Percentiles rank a stretch among this genome's conserved stretches.
Conservation (phyloP, 2,329 filamentous ascomycete species). For the Aspergillus sp. region DNA sequence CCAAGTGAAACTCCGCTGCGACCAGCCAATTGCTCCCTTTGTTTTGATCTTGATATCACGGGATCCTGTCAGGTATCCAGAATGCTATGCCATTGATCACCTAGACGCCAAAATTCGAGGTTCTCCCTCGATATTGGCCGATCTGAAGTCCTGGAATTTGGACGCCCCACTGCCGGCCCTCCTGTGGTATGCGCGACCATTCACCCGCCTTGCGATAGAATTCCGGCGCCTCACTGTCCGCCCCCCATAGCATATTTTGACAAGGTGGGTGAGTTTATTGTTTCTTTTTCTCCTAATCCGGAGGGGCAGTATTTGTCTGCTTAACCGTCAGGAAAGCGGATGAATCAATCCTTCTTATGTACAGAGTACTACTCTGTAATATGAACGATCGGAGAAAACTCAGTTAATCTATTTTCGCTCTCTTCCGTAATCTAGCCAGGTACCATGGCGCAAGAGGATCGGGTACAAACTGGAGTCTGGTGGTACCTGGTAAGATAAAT, state of each 20-base stretch:
- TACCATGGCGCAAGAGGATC: too few species aligned
- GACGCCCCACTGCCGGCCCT: not conserved
- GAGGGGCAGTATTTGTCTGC: not conserved
- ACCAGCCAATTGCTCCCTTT: not conserved
- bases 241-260: not conserved
- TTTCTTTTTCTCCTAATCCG: not conserved
- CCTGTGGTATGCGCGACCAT: not conserved
- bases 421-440: too few species aligned
- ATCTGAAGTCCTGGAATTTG: conserved; percentile 28
- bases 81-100: conserved; percentile 6
- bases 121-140: conserved; percentile 9
- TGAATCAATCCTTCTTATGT: too few species aligned
- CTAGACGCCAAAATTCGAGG: not conserved
- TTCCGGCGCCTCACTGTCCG: not conserved
- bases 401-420: too few species aligned
- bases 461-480: too few species aligned
- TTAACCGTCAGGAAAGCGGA: not conserved
- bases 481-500: too few species aligned
- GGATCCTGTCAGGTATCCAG: not conserved
- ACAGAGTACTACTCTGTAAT: too few species aligned
- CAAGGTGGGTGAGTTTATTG: not conserved
- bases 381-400: not conserved
- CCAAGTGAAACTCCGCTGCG: conserved; percentile 1
- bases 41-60: not conserved
- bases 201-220: not conserved